These are phyloP conservation scores for Prunus persica DNA, from an alignment of 306 rosid genomes.

Conservation along the genomic window Prunus_persica_NCBIv2 NC_034013.1:5953001-5953500, in stretches of 20 bases:
- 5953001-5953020: background rate
- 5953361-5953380: constrained; percentile 83
- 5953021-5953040: background rate
- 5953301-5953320: constrained; percentile 4
- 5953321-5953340: constrained; percentile 90
- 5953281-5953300: background rate
- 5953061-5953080: background rate
- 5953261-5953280: background rate
- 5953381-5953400: constrained; percentile 74
- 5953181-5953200: background rate
- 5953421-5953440: constrained; percentile 97
- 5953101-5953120: background rate
- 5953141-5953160: background rate
- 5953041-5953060: background rate
- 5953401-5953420: constrained; percentile 88
- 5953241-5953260: background rate
- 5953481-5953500: constrained; percentile 48
- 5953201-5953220: background rate
- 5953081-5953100: background rate
- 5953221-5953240: background rate
- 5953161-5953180: background rate
- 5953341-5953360: constrained; percentile 95
- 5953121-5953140: background rate
- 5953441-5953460: constrained; percentile 86
- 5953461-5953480: constrained; percentile 65